These are phyloP conservation scores for Macrocybe gigantea DNA, from an alignment of 768 basidiomycete genomes.

Conservation along the genomic window DNA sequence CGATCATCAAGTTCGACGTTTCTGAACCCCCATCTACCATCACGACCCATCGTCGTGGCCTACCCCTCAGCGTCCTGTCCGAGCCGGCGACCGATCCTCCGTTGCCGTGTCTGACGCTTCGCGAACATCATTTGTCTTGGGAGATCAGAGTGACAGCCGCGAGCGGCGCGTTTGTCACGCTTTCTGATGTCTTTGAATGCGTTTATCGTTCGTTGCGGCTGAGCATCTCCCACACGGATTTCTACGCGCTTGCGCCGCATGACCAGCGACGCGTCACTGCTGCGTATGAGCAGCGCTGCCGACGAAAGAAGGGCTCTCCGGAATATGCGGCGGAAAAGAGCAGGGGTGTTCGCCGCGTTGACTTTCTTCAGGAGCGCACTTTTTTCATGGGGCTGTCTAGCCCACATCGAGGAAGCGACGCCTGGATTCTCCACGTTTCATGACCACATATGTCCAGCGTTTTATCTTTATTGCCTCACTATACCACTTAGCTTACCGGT, in stretches of 20 bases:
- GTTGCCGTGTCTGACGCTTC: slow-evolving; percentile 19
- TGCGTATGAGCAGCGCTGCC: slow-evolving; percentile 44
- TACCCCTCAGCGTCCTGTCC: slow-evolving; percentile 18
- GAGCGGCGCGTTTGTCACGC: slow-evolving; percentile 21
- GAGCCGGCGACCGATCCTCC: slow-evolving; percentile 31
- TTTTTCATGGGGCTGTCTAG: slow-evolving; percentile 40
- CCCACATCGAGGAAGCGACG: slow-evolving; percentile 22
- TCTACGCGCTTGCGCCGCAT: slow-evolving; percentile 25
- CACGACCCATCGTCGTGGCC: slow-evolving; percentile 13
- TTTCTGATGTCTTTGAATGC: slow-evolving; percentile 29
- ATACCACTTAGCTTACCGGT: too few species aligned
- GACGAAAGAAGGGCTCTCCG: slow-evolving; percentile 24
- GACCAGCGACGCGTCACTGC: slow-evolving; percentile 30
- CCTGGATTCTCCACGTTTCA: slow-evolving; percentile 21
- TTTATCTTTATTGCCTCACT: too few species aligned
- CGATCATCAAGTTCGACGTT: slow-evolving; percentile 22
- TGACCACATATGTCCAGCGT: too few species aligned
- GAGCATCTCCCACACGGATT: slow-evolving; percentile 38
- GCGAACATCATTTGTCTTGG: slow-evolving; percentile 28
- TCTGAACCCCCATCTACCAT: slow-evolving; percentile 21
- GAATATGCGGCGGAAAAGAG: slow-evolving; percentile 39
- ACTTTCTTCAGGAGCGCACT: slow-evolving; percentile 45
- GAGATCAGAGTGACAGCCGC: slow-evolving; percentile 24
- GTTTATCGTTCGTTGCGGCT: slow-evolving; percentile 33
- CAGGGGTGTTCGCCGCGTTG: slow-evolving; percentile 50